Conservation (phyloP, 768 basidiomycete species). For the Lactifluus pinguis region DNA sequence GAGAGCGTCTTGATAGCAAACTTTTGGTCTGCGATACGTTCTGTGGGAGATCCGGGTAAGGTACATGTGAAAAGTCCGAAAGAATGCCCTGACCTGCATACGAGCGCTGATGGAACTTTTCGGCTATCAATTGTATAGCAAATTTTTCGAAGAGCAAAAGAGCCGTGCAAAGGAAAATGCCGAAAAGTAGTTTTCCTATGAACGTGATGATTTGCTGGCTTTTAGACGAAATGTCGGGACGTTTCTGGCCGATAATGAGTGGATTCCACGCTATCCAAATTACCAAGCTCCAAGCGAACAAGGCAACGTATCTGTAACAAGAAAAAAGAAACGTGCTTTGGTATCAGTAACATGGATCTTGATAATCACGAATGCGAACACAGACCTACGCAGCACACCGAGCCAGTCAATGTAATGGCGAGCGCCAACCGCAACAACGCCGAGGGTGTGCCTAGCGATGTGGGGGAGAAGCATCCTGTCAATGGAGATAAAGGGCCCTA, state of each 20-base stretch:
- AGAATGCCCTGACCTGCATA: constrained; percentile 41
- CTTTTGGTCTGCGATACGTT: constrained; percentile 78
- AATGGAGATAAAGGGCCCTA: background rate
- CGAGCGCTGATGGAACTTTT: constrained; percentile 71
- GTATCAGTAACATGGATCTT: constrained; percentile 18
- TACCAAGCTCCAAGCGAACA: constrained; percentile 55
- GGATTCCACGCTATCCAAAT: constrained; percentile 71
- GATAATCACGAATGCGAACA: constrained; percentile 9
- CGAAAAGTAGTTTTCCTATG: constrained; percentile 63
- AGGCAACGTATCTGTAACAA: constrained; percentile 43
- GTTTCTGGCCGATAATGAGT: constrained; percentile 43
- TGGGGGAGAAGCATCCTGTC: constrained; percentile 34
- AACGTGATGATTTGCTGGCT: constrained; percentile 39
- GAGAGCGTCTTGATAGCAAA: constrained; percentile 64
- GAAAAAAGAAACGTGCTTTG: background rate
- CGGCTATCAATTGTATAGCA: constrained; percentile 76
- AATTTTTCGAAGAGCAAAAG: constrained; percentile 79
- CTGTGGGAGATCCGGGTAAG: constrained; percentile 29
- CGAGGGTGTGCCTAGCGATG: constrained; percentile 55
- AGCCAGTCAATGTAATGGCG: constrained; percentile 78
- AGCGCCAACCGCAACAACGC: constrained; percentile 60
- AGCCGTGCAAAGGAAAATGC: constrained; percentile 54
- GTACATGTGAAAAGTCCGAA: background rate
- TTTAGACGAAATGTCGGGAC: constrained; percentile 22
- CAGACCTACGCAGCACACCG: constrained; percentile 50